These are phyloP conservation scores for Chimonanthus salicifolius DNA, from an alignment of 164 flowering plant genomes.

Conservation along the genomic window DNA sequence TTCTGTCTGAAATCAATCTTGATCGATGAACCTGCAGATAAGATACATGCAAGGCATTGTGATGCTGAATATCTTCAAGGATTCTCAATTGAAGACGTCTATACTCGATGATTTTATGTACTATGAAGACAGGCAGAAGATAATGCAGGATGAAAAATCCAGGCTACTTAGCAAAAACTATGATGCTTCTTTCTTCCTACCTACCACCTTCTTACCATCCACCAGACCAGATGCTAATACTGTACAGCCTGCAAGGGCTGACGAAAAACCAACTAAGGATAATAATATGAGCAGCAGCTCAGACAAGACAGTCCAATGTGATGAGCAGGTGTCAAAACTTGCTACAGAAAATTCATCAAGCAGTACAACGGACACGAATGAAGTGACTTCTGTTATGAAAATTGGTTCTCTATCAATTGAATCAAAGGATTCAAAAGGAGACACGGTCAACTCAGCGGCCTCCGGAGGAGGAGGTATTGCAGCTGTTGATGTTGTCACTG, in stretches of 20 bases:
- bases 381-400: slow-evolving; percentile 23
- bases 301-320: neutral
- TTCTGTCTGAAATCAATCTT: neutral
- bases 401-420: slow-evolving; percentile 46
- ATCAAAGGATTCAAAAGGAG: slow-evolving; percentile 10
- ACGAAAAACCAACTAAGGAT: slow-evolving; percentile 13
- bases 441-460: too few species aligned
- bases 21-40: slow-evolving; percentile 39
- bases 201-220: slow-evolving; percentile 32
- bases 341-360: neutral
- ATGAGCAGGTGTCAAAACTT: slow-evolving; percentile 15
- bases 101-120: slow-evolving; percentile 68
- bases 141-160: slow-evolving; percentile 56
- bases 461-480: slow-evolving; percentile 12
- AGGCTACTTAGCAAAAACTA: slow-evolving; percentile 36
- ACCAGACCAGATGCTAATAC: slow-evolving; percentile 20
- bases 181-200: slow-evolving; percentile 27
- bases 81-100: slow-evolving; percentile 39
- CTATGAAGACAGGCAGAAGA: slow-evolving; percentile 62
- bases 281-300: slow-evolving; percentile 8
- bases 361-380: slow-evolving; percentile 17
- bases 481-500: slow-evolving; percentile 39
- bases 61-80: slow-evolving; percentile 69
- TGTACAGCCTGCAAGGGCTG: slow-evolving; percentile 18
- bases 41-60: slow-evolving; percentile 54